A percentile compares a stretch with the other conserved stretches of the same genome.
phyloP scores from a whole-genome alignment of 805 yeast species.

The Wickerhamomyces strasburgensis region DNA sequence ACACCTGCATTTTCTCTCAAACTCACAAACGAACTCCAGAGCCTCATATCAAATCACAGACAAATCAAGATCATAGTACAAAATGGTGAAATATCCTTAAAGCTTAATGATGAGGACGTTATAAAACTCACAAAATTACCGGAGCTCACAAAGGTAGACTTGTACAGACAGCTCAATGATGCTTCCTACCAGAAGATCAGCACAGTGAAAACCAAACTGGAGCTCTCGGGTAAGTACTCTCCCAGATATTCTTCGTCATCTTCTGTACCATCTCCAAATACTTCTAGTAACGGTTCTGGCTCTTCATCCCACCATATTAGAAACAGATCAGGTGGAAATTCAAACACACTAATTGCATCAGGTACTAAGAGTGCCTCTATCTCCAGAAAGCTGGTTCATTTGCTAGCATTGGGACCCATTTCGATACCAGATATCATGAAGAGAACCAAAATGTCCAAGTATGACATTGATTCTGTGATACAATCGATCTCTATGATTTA shows the following conservation, averaged over 20 bases:
- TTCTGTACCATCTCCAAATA: slow-evolving; percentile 1
- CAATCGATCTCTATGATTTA: slow-evolving; percentile 25
- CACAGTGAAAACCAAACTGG: slow-evolving; percentile 8
- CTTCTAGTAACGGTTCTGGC: slow-evolving; percentile 1
- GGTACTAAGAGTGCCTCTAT: slow-evolving; percentile 19
- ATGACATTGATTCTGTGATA: slow-evolving; percentile 28
- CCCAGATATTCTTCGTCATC: slow-evolving; percentile 1
- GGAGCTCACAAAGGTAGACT: slow-evolving; percentile 9
- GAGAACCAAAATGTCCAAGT: slow-evolving; percentile 24
- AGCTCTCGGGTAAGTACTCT: slow-evolving; percentile 10
- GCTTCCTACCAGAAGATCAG: slow-evolving; percentile 22
- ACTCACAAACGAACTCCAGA: slow-evolving; percentile 7
- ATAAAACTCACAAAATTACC: slow-evolving; percentile 5
- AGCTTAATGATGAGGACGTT: slow-evolving; percentile 6
- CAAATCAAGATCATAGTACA: slow-evolving; percentile 19
- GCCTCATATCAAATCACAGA: slow-evolving; percentile 10
- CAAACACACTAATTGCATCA: slow-evolving; percentile 8
- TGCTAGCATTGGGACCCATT: slow-evolving; percentile 46
- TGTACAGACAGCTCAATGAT: slow-evolving; percentile 22
- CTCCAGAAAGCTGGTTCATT: slow-evolving; percentile 36
- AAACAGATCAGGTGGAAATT: neutral
- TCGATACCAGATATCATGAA: slow-evolving; percentile 28
- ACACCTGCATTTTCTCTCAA: slow-evolving; percentile 10
- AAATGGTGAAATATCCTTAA: slow-evolving; percentile 17
- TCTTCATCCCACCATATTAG: neutral